Conservation (phyloP, 2,329 filamentous ascomycete genomes). For the Lecanoromycetidae sp. region DNA sequence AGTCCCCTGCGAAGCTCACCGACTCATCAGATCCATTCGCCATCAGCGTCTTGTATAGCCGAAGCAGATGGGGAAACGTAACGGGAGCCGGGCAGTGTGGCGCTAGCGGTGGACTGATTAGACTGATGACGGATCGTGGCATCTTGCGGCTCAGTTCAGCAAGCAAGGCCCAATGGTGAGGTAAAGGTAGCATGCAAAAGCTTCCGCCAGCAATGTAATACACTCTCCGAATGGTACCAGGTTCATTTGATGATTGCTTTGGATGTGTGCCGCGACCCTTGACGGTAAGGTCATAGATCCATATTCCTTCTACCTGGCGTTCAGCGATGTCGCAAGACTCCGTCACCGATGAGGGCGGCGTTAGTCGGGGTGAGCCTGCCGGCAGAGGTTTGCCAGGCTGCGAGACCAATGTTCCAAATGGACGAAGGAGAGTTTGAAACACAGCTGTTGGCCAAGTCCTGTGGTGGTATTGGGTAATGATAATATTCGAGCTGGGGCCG, state of each 20-base stretch:
- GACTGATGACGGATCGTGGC: conserved; percentile 30
- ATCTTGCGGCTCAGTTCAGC: conserved; percentile 35
- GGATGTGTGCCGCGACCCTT: conserved; percentile 10
- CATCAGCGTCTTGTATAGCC: conserved; percentile 34
- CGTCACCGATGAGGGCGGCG: conserved; percentile 26
- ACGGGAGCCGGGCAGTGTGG: conserved; percentile 40
- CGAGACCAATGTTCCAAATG: not conserved
- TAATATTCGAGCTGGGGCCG: too few relatives aligned
- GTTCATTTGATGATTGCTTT: conserved; percentile 9
- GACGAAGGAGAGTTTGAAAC: not conserved
- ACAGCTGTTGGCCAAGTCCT: not conserved
- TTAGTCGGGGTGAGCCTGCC: conserved; percentile 31
- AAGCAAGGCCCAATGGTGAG: conserved; percentile 42
- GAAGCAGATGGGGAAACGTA: conserved; percentile 37
- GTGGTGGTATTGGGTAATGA: too few relatives aligned
- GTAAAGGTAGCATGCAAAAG: conserved; percentile 40
- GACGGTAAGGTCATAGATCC: conserved; percentile 34
- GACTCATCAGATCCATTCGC: conserved; percentile 28
- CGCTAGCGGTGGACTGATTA: conserved; percentile 44
- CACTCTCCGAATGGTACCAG: too few relatives aligned
- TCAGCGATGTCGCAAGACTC: conserved; percentile 29
- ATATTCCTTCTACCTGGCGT: conserved; percentile 32
- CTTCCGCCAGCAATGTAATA: conserved; percentile 47
- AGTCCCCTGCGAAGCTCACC: conserved; percentile 43
- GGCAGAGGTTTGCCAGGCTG: conserved; percentile 20